A percentile compares a stretch with the other conserved stretches of the same genome.
Conservation (phyloP, 2,329 filamentous ascomycete species). For the Dichotomopilus funicola region DNA sequence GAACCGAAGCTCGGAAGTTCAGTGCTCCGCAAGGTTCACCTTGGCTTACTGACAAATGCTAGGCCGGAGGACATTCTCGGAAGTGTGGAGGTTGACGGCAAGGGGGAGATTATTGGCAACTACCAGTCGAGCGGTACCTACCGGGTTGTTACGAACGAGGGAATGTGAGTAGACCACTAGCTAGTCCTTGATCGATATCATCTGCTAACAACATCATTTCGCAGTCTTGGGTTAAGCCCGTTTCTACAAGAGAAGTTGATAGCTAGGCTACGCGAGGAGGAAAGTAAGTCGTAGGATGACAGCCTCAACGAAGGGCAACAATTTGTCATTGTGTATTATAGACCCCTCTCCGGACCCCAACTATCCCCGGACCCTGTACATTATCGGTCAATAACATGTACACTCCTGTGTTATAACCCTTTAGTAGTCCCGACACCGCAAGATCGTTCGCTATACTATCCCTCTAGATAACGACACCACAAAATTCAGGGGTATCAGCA, state of each 20-base stretch:
- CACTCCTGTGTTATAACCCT: too few species aligned
- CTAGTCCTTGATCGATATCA: not conserved
- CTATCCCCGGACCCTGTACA: too few species aligned
- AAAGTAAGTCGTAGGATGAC: constrained; percentile 29
- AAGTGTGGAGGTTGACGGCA: constrained; percentile 56
- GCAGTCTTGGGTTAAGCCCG: constrained; percentile 47
- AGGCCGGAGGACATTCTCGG: constrained; percentile 63
- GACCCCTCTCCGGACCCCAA: too few species aligned
- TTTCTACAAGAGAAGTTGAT: constrained; percentile 50
- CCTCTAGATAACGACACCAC: too few species aligned
- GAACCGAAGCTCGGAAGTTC: too few species aligned
- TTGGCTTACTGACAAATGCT: not conserved
- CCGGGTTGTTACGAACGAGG: constrained; percentile 57
- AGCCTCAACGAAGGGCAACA: too few species aligned
- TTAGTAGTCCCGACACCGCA: too few species aligned
- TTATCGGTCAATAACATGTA: too few species aligned
- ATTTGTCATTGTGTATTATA: too few species aligned
- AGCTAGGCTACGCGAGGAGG: constrained; percentile 46
- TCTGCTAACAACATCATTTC: constrained; percentile 1
- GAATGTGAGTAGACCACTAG: constrained; percentile 47
- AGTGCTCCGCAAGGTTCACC: too few species aligned
- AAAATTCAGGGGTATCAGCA: too few species aligned
- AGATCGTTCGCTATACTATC: too few species aligned
- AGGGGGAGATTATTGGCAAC: constrained; percentile 51
- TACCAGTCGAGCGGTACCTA: constrained; percentile 53